Evolutionary conservation across 2,329 filamentous ascomycete species (phyloP).

Genomic region (Penicillium palitans): DNA sequence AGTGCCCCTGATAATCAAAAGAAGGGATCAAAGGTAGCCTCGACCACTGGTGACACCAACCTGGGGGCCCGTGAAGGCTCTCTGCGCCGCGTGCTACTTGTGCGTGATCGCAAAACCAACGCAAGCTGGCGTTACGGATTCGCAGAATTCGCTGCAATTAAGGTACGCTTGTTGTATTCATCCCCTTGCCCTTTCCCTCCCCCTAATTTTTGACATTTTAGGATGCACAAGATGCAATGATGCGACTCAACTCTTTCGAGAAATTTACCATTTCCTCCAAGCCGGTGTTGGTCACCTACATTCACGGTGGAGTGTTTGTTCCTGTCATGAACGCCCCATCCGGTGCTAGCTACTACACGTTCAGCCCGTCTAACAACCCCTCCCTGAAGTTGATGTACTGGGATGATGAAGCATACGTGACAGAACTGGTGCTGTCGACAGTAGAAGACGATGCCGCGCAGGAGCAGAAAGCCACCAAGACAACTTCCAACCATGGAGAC

Average conservation of each 20-base stretch:
- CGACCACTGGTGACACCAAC: slow-evolving; percentile 59
- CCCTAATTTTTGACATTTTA: slow-evolving; percentile 17
- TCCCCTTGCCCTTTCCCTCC: not conserved
- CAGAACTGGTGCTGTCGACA: slow-evolving; percentile 60
- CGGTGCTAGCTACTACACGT: slow-evolving; percentile 64
- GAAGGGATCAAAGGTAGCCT: slow-evolving; percentile 53
- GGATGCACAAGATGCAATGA: slow-evolving; percentile 72
- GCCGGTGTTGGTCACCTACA: slow-evolving; percentile 69
- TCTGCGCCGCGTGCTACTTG: slow-evolving; percentile 73
- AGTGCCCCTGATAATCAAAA: slow-evolving; percentile 43
- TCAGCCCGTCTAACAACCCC: slow-evolving; percentile 69
- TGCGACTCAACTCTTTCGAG: slow-evolving; percentile 69
- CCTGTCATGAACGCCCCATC: slow-evolving; percentile 64
- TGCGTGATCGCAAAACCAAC: slow-evolving; percentile 69
- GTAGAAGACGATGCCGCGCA: slow-evolving; percentile 45
- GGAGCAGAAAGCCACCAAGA: slow-evolving; percentile 25
- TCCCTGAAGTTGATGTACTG: slow-evolving; percentile 71
- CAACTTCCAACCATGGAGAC: slow-evolving; percentile 20
- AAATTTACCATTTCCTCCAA: slow-evolving; percentile 77
- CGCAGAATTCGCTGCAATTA: slow-evolving; percentile 74
- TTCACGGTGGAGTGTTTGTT: slow-evolving; percentile 82
- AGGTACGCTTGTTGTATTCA: slow-evolving; percentile 40
- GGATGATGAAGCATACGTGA: slow-evolving; percentile 72
- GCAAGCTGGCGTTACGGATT: slow-evolving; percentile 81
- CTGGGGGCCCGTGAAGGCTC: slow-evolving; percentile 72